Evolutionary conservation across 1,284 basidiomycete species (phyloP), one percentile per base, ranked within the genome.

Genomic region (Xanthoconium separans): DNA sequence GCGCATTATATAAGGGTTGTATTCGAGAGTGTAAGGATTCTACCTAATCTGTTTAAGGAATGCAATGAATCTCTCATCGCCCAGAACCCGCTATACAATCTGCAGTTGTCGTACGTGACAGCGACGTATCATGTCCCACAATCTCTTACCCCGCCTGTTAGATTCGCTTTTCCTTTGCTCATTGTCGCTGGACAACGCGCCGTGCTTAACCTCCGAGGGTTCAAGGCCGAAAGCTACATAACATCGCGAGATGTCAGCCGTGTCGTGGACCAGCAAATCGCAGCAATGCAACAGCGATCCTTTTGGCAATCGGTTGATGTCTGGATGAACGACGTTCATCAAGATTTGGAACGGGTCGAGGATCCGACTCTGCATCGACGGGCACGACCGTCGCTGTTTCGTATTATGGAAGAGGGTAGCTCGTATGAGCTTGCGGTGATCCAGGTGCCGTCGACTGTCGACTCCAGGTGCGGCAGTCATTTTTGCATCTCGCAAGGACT

Each of bases 201-300:
- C 15, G 43, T 58, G 13, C 27, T 58, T 12, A 58, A 59, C 53
- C 52, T 58, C 10, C 57, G 56, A 34, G 36, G 20, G 8, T 47
- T 49, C 16, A 34, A 16, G 11, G 22, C 56, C 15, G n/a, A 11
- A 18, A 6, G n/a, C 11, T 33, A 43, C 16, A 5, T 49, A 8
- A 43, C 34, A 27, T 27, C 3, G 1, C 33, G 6, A 6, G 29
- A 54, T 3, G 20, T 55, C 40, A 37, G 40, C 15, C 44, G 6
- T 33, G 12, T 16, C 8, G 40, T 55, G 2, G 51, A 54, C 29
- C 37, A 34, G 22, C 51, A 24, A 27, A 46, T 55, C 13, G 53
- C 44, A 5, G 44, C 24, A 4, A 43, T 54, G 51, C 53, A 36
- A 29, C 33, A 20, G 9, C 44, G 29, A 31, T 47, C 51, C 31